Evolutionary conservation across 768 basidiomycete species (phyloP).

Genomic region (Lyophyllum decastes): DNA sequence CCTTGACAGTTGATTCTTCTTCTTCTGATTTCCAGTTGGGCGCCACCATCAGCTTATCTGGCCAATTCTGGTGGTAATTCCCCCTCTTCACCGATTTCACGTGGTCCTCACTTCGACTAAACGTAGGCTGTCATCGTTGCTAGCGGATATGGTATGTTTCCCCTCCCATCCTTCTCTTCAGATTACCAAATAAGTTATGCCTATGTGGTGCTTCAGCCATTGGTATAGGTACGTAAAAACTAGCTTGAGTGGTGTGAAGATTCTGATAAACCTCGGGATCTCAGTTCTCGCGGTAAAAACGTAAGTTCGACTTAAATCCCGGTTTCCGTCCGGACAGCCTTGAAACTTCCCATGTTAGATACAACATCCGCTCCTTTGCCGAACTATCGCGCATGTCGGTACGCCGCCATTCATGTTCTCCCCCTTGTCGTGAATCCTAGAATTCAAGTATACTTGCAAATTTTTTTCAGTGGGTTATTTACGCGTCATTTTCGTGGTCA

Average conservation of each 20-base stretch:
- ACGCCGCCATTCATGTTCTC: too few relatives aligned
- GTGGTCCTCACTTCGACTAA: neutral
- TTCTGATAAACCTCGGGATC: neutral
- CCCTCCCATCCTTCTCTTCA: neutral
- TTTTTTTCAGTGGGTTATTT: conserved; percentile 29
- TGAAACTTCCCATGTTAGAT: conserved; percentile 3
- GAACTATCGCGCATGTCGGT: conserved; percentile 16
- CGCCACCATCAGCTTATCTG: conserved; percentile 19
- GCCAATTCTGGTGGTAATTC: conserved; percentile 19
- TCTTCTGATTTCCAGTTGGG: conserved; percentile 12
- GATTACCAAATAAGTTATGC: neutral
- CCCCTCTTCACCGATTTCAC: neutral
- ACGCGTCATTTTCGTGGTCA: conserved; percentile 21
- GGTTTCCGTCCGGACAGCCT: neutral
- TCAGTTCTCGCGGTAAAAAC: conserved; percentile 21
- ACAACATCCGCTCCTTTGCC: conserved; percentile 13
- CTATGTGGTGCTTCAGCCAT: conserved; percentile 10
- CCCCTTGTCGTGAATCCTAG: neutral
- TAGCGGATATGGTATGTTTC: conserved; percentile 20
- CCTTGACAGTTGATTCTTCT: neutral
- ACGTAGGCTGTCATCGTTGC: conserved; percentile 12
- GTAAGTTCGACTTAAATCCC: conserved; percentile 16
- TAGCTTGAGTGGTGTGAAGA: neutral
- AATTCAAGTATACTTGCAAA: neutral
- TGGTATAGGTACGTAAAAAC: conserved; percentile 16